Evolutionary conservation across 2,329 filamentous ascomycete species (phyloP).

Genomic region (Sporothrix globosa): DNA sequence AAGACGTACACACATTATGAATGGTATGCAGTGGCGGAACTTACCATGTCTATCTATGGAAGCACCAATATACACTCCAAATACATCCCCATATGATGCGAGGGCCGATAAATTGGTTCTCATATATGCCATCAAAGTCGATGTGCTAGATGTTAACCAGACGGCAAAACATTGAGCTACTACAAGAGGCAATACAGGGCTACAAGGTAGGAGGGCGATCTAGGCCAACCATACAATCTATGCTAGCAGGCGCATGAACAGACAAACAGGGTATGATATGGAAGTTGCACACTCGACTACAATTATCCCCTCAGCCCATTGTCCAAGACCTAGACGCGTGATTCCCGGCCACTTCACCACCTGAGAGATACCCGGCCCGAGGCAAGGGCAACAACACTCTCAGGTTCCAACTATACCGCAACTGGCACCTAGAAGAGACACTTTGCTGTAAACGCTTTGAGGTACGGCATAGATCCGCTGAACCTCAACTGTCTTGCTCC

Average conservation of each 20-base stretch:
- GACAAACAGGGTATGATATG: background rate
- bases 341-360: background rate
- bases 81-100: conserved; percentile 20
- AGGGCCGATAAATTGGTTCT: conserved; percentile 22
- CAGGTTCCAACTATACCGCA: background rate
- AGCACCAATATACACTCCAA: conserved; percentile 29
- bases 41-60: conserved; percentile 32
- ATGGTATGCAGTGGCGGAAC: conserved; percentile 13
- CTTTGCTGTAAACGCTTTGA: background rate
- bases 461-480: background rate
- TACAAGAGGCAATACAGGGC: background rate
- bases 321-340: background rate
- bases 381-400: background rate
- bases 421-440: background rate
- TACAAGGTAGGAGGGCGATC: background rate
- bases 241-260: background rate
- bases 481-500: background rate
- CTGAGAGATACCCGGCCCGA: background rate
- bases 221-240: background rate
- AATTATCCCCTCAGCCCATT: background rate
- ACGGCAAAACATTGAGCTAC: background rate
- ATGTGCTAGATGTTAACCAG: background rate
- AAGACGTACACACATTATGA: background rate
- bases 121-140: background rate
- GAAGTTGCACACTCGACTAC: background rate